Evolutionary conservation across 2,329 filamentous ascomycete genomes (phyloP).

Genomic region (Arthrobotrys pseudoclavata): DNA sequence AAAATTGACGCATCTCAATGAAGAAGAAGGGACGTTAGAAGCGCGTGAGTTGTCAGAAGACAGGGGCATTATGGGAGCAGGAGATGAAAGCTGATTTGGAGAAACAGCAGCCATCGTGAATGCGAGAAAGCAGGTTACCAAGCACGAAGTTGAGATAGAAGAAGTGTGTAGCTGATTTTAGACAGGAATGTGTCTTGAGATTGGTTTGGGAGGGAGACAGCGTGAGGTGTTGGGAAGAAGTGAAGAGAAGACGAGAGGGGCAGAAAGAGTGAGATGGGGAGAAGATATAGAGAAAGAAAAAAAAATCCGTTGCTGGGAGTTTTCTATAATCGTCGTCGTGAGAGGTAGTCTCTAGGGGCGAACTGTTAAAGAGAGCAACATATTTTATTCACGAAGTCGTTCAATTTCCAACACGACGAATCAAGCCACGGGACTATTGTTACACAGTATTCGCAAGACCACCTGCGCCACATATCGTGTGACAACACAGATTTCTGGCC

Average conservation of each 20-base stretch:
- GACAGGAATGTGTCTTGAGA: not conserved
- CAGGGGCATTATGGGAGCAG: not conserved
- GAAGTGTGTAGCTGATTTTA: not conserved
- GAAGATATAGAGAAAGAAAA: not conserved
- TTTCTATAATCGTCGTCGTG: too few species aligned
- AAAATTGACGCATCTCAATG: not conserved
- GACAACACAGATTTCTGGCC: too few species aligned
- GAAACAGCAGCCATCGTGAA: not conserved
- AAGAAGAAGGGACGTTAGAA: conserved; percentile 13
- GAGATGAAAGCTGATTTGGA: not conserved
- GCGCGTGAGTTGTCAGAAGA: not conserved
- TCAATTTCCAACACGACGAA: not conserved
- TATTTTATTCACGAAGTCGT: not conserved
- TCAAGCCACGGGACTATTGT: not conserved
- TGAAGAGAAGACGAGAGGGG: too few species aligned
- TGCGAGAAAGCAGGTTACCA: not conserved
- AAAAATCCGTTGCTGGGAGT: too few species aligned
- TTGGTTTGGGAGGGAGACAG: not conserved
- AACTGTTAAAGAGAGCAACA: not conserved
- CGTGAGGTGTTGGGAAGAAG: not conserved
- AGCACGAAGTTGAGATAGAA: not conserved
- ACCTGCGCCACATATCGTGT: too few species aligned
- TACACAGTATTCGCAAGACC: too few species aligned
- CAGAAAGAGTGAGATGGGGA: too few species aligned
- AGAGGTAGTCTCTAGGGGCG: too few species aligned